Percentiles rank a stretch among this genome's conserved stretches.
These are phyloP conservation scores for Phytomonas sp. DNA, from an alignment of 208 protist genomes.

Conservation along the genomic window DNA sequence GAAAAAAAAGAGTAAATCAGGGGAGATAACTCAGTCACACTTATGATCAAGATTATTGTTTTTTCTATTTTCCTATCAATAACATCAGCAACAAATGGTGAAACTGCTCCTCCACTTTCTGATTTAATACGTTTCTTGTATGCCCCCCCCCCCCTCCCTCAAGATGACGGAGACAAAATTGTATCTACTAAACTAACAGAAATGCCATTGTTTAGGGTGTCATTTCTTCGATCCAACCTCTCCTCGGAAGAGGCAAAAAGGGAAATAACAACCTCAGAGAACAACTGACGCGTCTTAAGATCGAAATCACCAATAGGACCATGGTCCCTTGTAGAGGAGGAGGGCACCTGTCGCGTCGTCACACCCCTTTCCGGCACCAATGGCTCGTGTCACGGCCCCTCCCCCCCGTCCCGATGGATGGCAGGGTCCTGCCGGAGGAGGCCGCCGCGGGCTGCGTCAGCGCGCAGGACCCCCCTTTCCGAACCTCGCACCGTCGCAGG, in stretches of 20 bases:
- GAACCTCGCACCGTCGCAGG: too few relatives aligned
- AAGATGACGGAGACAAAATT: background rate
- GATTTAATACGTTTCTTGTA: background rate
- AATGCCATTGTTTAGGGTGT: background rate
- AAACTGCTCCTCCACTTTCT: too few relatives aligned
- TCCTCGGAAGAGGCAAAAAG: background rate
- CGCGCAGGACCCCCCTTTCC: too few relatives aligned
- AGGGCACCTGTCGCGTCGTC: too few relatives aligned
- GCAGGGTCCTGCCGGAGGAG: too few relatives aligned
- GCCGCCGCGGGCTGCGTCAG: too few relatives aligned
- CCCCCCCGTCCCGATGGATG: too few relatives aligned
- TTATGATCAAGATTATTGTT: background rate
- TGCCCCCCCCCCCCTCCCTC: too few relatives aligned
- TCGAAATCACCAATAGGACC: background rate
- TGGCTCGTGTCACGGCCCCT: too few relatives aligned
- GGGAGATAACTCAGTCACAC: background rate
- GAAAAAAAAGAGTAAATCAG: background rate
- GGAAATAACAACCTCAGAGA: background rate
- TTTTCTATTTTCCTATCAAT: background rate
- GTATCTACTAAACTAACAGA: background rate
- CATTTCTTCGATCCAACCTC: background rate
- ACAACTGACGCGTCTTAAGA: background rate
- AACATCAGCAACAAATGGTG: too few relatives aligned
- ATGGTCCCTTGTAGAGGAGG: too few relatives aligned
- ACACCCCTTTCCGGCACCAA: too few relatives aligned